Conservation (phyloP, 805 yeast species). For the Saturnispora sanitii region DNA sequence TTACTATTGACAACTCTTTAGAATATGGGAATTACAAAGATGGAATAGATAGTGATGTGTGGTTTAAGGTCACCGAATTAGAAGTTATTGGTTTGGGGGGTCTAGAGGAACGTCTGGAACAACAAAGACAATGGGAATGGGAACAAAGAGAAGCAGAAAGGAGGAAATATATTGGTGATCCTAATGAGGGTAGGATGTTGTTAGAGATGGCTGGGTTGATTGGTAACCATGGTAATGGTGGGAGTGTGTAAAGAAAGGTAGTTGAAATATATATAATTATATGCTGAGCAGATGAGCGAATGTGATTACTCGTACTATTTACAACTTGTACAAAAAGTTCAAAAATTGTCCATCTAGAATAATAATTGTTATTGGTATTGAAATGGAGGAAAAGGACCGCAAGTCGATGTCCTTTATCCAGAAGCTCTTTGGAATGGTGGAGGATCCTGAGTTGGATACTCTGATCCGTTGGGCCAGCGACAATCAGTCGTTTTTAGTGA, state of each 20-base stretch:
- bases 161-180: constrained; percentile 58
- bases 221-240: constrained; percentile 27
- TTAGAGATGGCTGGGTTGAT: constrained; percentile 72
- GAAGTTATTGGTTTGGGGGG: constrained; percentile 94
- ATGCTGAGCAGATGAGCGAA: constrained; percentile 6
- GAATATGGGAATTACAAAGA: constrained; percentile 79
- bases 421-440: constrained; percentile 84
- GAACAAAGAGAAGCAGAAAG: constrained; percentile 79
- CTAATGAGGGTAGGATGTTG: constrained; percentile 78
- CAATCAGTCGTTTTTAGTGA: constrained; percentile 60
- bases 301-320: background rate
- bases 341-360: background rate
- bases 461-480: constrained; percentile 78
- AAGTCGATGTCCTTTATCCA: constrained; percentile 49
- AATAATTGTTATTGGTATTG: background rate
- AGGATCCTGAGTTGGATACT: constrained; percentile 60
- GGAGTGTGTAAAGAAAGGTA: background rate
- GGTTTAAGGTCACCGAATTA: constrained; percentile 60
- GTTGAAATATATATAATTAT: background rate
- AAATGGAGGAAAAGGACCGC: constrained; percentile 8
- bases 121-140: constrained; percentile 79
- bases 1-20: constrained; percentile 66
- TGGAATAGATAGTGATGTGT: constrained; percentile 49
- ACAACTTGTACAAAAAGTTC: background rate
- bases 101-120: constrained; percentile 65